Conservation (phyloP, 2,329 filamentous ascomycete species). For the Curvularia spicifera region DNA sequence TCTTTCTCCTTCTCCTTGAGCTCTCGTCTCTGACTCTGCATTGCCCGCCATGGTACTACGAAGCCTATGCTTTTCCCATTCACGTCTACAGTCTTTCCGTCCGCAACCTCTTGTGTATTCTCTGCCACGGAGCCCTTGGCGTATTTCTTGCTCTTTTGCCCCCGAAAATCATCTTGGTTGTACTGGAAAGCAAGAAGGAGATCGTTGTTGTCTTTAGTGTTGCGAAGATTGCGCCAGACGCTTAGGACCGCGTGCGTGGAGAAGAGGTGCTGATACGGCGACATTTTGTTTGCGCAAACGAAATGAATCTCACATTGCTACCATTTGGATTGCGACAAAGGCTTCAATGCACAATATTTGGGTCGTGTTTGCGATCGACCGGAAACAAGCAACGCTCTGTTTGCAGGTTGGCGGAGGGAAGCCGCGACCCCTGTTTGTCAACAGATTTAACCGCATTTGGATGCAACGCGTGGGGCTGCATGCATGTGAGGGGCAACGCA, state of each 20-base stretch:
- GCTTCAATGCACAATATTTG: background rate
- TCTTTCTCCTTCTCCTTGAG: conserved; percentile 44
- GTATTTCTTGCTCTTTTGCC: conserved; percentile 24
- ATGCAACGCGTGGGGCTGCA: conserved; percentile 21
- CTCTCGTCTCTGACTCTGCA: conserved; percentile 44
- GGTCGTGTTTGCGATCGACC: conserved; percentile 1
- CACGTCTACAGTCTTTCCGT: conserved; percentile 27
- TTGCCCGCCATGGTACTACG: conserved; percentile 46
- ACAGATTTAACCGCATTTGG: conserved; percentile 14
- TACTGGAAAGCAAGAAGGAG: conserved; percentile 45
- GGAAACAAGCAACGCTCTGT: conserved; percentile 9
- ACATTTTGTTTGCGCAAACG: conserved; percentile 26
- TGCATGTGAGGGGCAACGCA: conserved; percentile 22
- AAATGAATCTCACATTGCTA: conserved; percentile 25
- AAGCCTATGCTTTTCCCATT: conserved; percentile 44
- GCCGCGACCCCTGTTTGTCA: conserved; percentile 16
- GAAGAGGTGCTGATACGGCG: conserved; percentile 45
- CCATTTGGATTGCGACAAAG: background rate
- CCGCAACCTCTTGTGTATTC: conserved; percentile 26
- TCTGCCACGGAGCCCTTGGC: conserved; percentile 27
- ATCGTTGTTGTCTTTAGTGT: conserved; percentile 40
- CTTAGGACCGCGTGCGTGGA: conserved; percentile 43
- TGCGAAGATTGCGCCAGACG: conserved; percentile 45
- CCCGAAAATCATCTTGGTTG: conserved; percentile 36
- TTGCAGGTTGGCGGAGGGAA: conserved; percentile 10